phyloP scores from a whole-genome alignment of 805 yeast genomes.

The Saturnispora besseyi region DNA sequence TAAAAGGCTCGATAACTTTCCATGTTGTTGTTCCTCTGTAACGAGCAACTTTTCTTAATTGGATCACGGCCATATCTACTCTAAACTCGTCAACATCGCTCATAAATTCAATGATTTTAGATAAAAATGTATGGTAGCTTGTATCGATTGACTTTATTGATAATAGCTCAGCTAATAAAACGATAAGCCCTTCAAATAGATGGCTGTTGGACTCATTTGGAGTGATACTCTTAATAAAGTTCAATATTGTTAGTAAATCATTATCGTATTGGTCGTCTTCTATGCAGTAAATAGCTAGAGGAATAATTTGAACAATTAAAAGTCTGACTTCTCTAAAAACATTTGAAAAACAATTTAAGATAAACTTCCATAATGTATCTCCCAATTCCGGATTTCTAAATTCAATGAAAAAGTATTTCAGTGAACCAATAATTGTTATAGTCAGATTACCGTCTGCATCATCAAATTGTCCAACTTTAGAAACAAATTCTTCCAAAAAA shows the following conservation, averaged over 20 bases:
- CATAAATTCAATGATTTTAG: constrained; percentile 56
- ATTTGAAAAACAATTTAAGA: constrained; percentile 33
- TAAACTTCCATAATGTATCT: constrained; percentile 31
- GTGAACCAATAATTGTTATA: constrained; percentile 36
- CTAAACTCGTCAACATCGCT: constrained; percentile 58
- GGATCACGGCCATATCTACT: constrained; percentile 59
- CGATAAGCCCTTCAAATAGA: constrained; percentile 46
- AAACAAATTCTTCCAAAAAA: constrained; percentile 12
- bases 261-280: constrained; percentile 33
- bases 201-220: constrained; percentile 22
- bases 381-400: constrained; percentile 39
- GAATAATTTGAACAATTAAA: constrained; percentile 39
- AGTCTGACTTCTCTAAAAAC: constrained; percentile 48
- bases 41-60: constrained; percentile 48
- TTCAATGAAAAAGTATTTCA: constrained; percentile 44
- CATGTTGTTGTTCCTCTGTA: constrained; percentile 59
- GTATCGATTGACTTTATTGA: constrained; percentile 52
- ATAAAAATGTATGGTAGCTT: constrained; percentile 52
- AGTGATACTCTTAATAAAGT: constrained; percentile 33
- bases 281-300: constrained; percentile 39
- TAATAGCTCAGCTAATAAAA: constrained; percentile 59
- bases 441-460: constrained; percentile 21
- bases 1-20: constrained; percentile 68
- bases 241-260: constrained; percentile 38
- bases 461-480: constrained; percentile 18